phyloP scores from a whole-genome alignment of 202 grass and related monocot genomes.

The Hordeum pubiflorum region DNA sequence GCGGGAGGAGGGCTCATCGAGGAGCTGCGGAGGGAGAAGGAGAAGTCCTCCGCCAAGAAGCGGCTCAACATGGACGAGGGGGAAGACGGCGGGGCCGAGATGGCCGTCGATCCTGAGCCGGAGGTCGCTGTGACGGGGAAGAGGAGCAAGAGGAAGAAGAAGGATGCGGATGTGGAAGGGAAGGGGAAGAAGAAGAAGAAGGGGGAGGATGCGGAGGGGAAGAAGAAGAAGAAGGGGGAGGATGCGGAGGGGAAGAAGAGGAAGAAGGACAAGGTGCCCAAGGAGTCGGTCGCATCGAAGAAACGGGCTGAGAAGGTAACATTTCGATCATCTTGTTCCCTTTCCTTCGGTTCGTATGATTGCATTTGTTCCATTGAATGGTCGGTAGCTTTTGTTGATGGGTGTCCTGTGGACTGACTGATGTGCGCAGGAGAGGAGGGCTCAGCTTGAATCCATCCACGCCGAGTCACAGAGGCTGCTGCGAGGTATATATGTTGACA shows the following conservation, averaged over 20 bases:
- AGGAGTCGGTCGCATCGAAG: conserved; percentile 49
- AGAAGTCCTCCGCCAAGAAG: conserved; percentile 73
- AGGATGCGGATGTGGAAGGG: neutral
- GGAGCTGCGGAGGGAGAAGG: conserved; percentile 52
- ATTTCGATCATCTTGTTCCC: neutral
- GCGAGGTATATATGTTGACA: conserved; percentile 42
- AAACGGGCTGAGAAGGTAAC: conserved; percentile 61
- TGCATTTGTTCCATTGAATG: neutral
- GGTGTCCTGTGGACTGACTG: conserved; percentile 3
- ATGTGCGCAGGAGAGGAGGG: conserved; percentile 57
- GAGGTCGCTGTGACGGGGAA: conserved; percentile 47
- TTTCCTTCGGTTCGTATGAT: neutral
- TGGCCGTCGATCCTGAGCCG: neutral
- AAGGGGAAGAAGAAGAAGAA: conserved; percentile 44
- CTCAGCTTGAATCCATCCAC: conserved; percentile 56
- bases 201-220: conserved; percentile 32
- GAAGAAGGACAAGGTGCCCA: conserved; percentile 34
- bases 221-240: conserved; percentile 29
- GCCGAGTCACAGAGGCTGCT: conserved; percentile 71
- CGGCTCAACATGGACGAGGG: conserved; percentile 56
- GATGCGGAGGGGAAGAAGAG: conserved; percentile 29
- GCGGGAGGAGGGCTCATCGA: conserved; percentile 45
- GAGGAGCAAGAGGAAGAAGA: conserved; percentile 42
- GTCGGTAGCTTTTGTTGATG: neutral
- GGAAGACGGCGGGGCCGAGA: neutral